These are phyloP conservation scores for Zygosaccharomyces pseudobailii DNA, from an alignment of 1,139 yeast species.

Conservation along the genomic window DNA sequence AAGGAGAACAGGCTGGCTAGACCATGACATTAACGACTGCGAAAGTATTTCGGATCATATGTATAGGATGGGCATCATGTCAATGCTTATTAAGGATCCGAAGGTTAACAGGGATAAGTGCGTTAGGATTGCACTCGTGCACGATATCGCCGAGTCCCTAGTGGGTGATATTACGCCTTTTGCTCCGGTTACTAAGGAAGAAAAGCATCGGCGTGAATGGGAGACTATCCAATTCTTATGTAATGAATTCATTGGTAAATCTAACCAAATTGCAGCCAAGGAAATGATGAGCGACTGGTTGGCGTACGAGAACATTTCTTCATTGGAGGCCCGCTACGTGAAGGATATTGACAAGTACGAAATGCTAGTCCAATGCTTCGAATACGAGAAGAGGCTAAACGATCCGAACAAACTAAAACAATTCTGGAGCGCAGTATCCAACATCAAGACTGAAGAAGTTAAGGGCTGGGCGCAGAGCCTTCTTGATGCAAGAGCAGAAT, in stretches of 20 bases:
- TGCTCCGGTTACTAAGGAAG: constrained; percentile 61
- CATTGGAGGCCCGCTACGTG: constrained; percentile 80
- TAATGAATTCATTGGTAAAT: constrained; percentile 51
- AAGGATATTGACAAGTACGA: constrained; percentile 95
- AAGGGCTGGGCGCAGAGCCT: constrained; percentile 66
- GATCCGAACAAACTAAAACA: constrained; percentile 58
- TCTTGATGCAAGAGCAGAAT: constrained; percentile 50
- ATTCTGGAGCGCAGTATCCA: constrained; percentile 58
- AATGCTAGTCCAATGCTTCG: constrained; percentile 84
- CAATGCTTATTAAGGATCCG: constrained; percentile 63
- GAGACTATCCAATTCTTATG: constrained; percentile 67
- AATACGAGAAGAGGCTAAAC: constrained; percentile 68
- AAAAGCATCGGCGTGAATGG: constrained; percentile 78
- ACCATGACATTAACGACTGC: constrained; percentile 56
- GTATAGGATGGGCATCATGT: constrained; percentile 89
- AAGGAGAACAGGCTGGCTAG: constrained; percentile 92
- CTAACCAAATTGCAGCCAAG: constrained; percentile 57
- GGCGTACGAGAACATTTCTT: constrained; percentile 82
- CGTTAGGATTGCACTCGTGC: constrained; percentile 81
- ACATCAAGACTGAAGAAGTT: constrained; percentile 71
- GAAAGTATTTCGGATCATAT: constrained; percentile 90
- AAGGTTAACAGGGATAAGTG: constrained; percentile 50
- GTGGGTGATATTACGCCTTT: constrained; percentile 95
- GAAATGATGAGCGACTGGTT: constrained; percentile 76
- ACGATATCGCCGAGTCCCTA: constrained; percentile 89